Base-by-base conservation (phyloP, 192 early-diverging fungal genomes). In the Pilobolus umbonatus region DNA sequence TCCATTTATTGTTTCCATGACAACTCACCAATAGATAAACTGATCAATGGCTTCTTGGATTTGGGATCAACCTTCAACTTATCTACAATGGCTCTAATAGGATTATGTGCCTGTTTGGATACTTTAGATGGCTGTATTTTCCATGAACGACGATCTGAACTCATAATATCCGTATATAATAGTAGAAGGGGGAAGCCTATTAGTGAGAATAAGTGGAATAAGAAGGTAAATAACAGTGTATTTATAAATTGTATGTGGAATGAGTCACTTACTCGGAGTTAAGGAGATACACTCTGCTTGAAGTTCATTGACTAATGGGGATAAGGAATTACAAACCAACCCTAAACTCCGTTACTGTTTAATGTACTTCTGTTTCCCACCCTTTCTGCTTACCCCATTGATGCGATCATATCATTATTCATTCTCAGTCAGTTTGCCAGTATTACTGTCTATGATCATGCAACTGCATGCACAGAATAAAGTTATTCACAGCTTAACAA, bases 51-150 rank as follows among this genome's bases (percentile, higher is more conserved):
- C 71, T 82, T 73, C 54, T 76, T 55, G 46, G 72, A 40, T 69
- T 80, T 74, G 55, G 87, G 80, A 63, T 80, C 75, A 59, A 85
- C 68, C 63, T 85, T 83, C 28, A 91, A 75, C 57, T 89, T 84
- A 67, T 85, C 86, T n/a, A 92, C 88, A 42, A 90, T 86, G 32
- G 82, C 80, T 45, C 92, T 84, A 64, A 95, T 95, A 60, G 92
- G 92, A 73, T 95, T 95, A 49, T 82, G 74, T 1, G 92, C 90
- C 65, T 86, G 75, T 62, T 83, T 75, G 42, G 89, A 74, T 15
- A 86, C 81, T 36, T 74, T 80, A 55, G 89, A 89, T 25, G 82
- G 55, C 12, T 75, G 64, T 57, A 88, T 67, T 28, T 71, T 65
- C 80, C 80, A 82, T 7, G 12, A 17, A 30, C 25, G 26, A 58